Percentiles rank a stretch among this genome's conserved stretches.
These are phyloP conservation scores for Kappamyces sp. DNA, from an alignment of 192 early-diverging fungal species.

Conservation along the genomic window DNA sequence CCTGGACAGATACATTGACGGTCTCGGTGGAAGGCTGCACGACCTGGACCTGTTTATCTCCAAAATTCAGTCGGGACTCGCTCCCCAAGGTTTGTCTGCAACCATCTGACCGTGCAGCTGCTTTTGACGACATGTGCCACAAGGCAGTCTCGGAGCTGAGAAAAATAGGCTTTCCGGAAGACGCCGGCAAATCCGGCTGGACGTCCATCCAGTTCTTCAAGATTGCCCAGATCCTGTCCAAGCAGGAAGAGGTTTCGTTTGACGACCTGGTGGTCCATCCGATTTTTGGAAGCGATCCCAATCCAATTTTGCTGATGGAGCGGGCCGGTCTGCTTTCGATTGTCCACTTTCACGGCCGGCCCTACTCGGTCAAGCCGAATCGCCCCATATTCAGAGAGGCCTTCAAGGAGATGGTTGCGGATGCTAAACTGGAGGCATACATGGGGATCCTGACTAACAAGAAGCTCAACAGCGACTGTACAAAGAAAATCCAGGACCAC, in stretches of 20 bases:
- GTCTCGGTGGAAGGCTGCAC: conserved; percentile 83
- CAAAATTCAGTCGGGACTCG: conserved; percentile 73
- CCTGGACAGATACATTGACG: conserved; percentile 44
- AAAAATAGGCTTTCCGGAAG: conserved; percentile 78
- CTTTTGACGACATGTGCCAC: conserved; percentile 77
- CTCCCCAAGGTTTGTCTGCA: conserved; percentile 38
- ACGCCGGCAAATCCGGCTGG: conserved; percentile 60
- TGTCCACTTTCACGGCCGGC: conserved; percentile 64
- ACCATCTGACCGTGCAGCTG: conserved; percentile 39
- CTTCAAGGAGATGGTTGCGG: conserved; percentile 68
- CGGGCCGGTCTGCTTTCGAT: conserved; percentile 83
- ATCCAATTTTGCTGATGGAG: conserved; percentile 78
- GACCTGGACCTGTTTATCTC: conserved; percentile 86
- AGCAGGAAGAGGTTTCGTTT: conserved; percentile 59
- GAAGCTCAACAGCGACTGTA: conserved; percentile 26
- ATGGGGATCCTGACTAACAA: conserved; percentile 62
- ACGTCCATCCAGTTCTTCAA: conserved; percentile 87
- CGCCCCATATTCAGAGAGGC: conserved; percentile 79
- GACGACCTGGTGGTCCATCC: conserved; percentile 75
- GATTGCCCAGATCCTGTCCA: conserved; percentile 66
- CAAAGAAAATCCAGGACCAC: conserved; percentile 25
- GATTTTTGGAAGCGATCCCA: conserved; percentile 82
- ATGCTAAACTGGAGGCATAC: conserved; percentile 63
- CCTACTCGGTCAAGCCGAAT: conserved; percentile 69
- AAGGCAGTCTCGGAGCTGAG: conserved; percentile 79